These are phyloP conservation scores for Aspergillus thermomutatus DNA, from an alignment of 2,329 filamentous ascomycete genomes.

Conservation along the genomic window DNA sequence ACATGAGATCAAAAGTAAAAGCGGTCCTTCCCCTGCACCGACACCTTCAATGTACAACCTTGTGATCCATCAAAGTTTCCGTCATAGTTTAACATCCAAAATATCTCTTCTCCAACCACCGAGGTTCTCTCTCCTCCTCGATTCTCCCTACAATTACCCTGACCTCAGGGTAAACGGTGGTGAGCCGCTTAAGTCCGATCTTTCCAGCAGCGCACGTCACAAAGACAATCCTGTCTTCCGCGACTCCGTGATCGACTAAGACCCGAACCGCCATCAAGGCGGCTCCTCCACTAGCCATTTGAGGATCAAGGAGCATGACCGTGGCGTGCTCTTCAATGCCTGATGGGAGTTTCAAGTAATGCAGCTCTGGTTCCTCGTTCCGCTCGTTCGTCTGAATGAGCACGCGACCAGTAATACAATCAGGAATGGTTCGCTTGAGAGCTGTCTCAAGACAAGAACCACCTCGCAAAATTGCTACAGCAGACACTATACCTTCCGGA, in stretches of 20 bases:
- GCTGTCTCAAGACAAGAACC: conserved; percentile 86
- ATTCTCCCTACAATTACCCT: conserved; percentile 82
- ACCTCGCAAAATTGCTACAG: conserved; percentile 83
- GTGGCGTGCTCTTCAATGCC: conserved; percentile 72
- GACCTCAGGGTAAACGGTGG: conserved; percentile 83
- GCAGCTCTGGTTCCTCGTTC: conserved; percentile 87
- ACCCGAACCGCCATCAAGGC: conserved; percentile 93
- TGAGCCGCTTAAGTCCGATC: conserved; percentile 77
- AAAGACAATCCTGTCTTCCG: conserved; percentile 79
- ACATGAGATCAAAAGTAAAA: not conserved
- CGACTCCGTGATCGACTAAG: conserved; percentile 89
- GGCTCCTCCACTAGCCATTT: conserved; percentile 87
- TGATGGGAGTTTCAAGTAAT: conserved; percentile 77
- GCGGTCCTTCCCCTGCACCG: not conserved
- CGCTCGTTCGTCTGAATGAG: conserved; percentile 85
- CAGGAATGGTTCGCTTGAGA: conserved; percentile 83
- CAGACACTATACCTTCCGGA: conserved; percentile 71
- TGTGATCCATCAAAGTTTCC: not conserved
- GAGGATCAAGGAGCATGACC: conserved; percentile 83
- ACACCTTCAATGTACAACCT: not conserved
- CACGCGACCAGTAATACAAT: conserved; percentile 83
- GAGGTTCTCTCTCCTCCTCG: conserved; percentile 74
- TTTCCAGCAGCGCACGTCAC: conserved; percentile 89
- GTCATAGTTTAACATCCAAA: conserved; percentile 66
- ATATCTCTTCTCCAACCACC: conserved; percentile 89